These are phyloP conservation scores for Xanthoconium purpureum DNA, from an alignment of 768 basidiomycete genomes.

Conservation along the genomic window DNA sequence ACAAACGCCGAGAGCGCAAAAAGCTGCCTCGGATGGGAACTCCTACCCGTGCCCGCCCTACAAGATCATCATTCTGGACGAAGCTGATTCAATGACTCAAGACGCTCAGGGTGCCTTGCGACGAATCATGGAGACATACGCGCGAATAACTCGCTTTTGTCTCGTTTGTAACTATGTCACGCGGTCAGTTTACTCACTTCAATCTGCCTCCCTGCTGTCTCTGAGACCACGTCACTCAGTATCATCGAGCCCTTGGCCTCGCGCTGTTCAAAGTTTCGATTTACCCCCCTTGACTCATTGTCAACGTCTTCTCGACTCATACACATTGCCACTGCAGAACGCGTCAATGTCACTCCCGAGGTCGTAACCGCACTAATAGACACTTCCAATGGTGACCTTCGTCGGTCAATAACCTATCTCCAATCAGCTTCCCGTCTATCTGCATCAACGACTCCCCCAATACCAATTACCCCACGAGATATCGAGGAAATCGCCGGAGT, in stretches of 20 bases:
- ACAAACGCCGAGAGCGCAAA: conserved; percentile 82
- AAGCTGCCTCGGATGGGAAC: conserved; percentile 69
- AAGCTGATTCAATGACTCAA: conserved; percentile 99
- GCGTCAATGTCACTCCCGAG: conserved; percentile 50
- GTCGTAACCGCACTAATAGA: conserved; percentile 73
- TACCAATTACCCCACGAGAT: conserved; percentile 68
- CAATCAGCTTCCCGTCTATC: conserved; percentile 93
- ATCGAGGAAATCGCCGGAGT: conserved; percentile 98
- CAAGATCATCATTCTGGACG: conserved; percentile 98
- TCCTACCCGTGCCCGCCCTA: conserved; percentile 95
- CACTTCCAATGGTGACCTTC: conserved; percentile 87
- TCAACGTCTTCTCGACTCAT: conserved; percentile 74
- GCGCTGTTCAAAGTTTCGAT: conserved; percentile 98
- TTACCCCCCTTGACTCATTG: conserved; percentile 81
- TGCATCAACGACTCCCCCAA: conserved; percentile 66
- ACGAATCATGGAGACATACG: conserved; percentile 99
- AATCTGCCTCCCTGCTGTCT: background rate
- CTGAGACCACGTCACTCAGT: conserved; percentile 39
- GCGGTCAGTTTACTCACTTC: conserved; percentile 50
- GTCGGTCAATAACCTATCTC: conserved; percentile 95
- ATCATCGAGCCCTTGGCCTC: conserved; percentile 98
- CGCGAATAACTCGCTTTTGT: conserved; percentile 95
- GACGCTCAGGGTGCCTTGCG: conserved; percentile 96
- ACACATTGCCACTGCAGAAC: conserved; percentile 77
- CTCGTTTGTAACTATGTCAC: conserved; percentile 99